Base-by-base conservation (phyloP, 345 rosid species). In the Bruguiera sexangula region DNA sequence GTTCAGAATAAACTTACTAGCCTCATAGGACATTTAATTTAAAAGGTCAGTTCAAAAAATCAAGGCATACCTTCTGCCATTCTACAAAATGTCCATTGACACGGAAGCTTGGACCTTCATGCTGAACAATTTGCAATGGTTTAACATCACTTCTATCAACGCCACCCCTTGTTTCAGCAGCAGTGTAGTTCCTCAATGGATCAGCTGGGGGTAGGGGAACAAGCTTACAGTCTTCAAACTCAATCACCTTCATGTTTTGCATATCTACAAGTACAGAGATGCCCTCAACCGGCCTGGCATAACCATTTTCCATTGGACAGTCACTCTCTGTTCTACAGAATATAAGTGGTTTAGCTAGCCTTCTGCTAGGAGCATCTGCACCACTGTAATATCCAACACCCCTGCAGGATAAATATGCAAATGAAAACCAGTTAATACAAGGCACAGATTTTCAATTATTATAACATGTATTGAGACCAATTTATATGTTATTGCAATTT, bases 101-200 rank as follows among this genome's bases (percentile, higher is more conserved):
- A 60, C 96, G 96, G 72, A 92, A 92, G 80, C 98, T 92, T 56
- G 96, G 95, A 82, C 98, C 98, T 84, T 92, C 96, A 36, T 89
- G 93, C 82, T 92, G 95, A 73, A 90, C 61, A 74, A 92, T 90
- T 75, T 81, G 90, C 46, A 92, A 82, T 62, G 96, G 91, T 77
- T 92, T 92, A 67, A 92, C 83, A 82, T 92, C 98, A 84, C 96
- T 92, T 70, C 98, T 81, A 79, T 90, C 98, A 69, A 90, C 93
- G 73, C 98, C 93, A 7, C 96, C 95, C 80, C 96, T 80, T 54
- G 88, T 87, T 84, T 92, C 95, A 66, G 93, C 95, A 60, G 88
- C 85, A 62, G 98, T 92, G 37, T 90, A 92, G 77, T 92, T 92
- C 83, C 98, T 87, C 37, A 92, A 68, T 55, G 98, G 95, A 67